These are phyloP conservation scores for Phaeotremella fagi DNA, from an alignment of 768 basidiomycete genomes.

Conservation along the genomic window DNA sequence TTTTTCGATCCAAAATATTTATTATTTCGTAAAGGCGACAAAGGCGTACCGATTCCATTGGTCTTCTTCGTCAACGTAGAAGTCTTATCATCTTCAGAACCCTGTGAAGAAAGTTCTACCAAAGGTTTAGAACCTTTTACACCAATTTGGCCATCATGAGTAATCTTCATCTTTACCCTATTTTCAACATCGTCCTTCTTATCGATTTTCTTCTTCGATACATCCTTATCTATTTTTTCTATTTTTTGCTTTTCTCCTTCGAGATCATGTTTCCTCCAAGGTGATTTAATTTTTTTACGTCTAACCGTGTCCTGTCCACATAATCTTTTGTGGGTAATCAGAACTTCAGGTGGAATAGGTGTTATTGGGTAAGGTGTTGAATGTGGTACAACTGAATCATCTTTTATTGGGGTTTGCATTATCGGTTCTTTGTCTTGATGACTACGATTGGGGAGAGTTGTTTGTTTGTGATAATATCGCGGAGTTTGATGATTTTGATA, in stretches of 20 bases:
- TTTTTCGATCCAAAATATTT: not conserved
- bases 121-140: too few relatives aligned
- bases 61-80: too few relatives aligned
- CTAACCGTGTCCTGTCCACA: constrained; percentile 16
- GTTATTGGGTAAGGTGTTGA: constrained; percentile 16
- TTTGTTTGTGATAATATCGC: too few relatives aligned
- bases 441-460: not conserved
- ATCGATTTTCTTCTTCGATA: too few relatives aligned
- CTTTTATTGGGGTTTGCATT: not conserved
- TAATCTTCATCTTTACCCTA: not conserved
- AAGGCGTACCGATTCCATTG: too few relatives aligned
- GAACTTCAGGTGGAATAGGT: constrained; percentile 19
- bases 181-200: not conserved
- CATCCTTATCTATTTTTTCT: not conserved
- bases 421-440: not conserved
- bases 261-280: constrained; percentile 12
- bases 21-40: not conserved
- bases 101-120: too few relatives aligned
- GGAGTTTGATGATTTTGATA: too few relatives aligned
- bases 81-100: too few relatives aligned
- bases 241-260: not conserved
- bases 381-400: not conserved
- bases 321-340: constrained; percentile 15
- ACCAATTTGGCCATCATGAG: not conserved
- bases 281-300: constrained; percentile 9